phyloP scores from a whole-genome alignment of 2,329 filamentous ascomycete genomes.

The Penicillium expansum region DNA sequence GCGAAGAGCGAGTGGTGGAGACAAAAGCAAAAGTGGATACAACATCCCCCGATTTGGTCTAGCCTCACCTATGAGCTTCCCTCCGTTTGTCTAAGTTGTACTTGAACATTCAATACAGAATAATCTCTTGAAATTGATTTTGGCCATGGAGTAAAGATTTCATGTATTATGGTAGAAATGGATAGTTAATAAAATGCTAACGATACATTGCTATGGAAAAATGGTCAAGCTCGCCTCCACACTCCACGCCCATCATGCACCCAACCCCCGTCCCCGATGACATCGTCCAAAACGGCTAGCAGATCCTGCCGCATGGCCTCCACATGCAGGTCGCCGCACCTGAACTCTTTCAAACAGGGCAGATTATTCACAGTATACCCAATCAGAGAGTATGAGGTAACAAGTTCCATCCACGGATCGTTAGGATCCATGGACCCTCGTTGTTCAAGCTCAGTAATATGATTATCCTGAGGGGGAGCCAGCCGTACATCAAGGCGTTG shows the following conservation, averaged over 20 bases:
- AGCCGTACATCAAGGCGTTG: constrained; percentile 56
- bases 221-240: constrained; percentile 23
- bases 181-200: background rate
- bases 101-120: too few relatives aligned
- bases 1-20: background rate
- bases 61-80: background rate
- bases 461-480: constrained; percentile 40
- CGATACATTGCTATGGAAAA: background rate
- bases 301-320: constrained; percentile 31
- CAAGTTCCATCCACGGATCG: constrained; percentile 55
- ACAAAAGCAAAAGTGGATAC: background rate
- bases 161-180: background rate
- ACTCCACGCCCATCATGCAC: constrained; percentile 29
- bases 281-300: constrained; percentile 23
- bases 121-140: too few relatives aligned
- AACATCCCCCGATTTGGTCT: background rate
- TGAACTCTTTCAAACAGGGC: constrained; percentile 26
- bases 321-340: constrained; percentile 32
- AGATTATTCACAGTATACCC: constrained; percentile 35
- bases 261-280: constrained; percentile 29
- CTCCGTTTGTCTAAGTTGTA: background rate
- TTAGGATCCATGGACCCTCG: constrained; percentile 41
- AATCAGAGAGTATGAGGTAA: constrained; percentile 51
- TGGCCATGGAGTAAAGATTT: background rate
- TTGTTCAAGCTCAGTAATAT: constrained; percentile 40